Evolutionary conservation across 202 grass and related monocot species (phyloP).

Genomic region (Bolboschoenoplectus hybrid): DNA sequence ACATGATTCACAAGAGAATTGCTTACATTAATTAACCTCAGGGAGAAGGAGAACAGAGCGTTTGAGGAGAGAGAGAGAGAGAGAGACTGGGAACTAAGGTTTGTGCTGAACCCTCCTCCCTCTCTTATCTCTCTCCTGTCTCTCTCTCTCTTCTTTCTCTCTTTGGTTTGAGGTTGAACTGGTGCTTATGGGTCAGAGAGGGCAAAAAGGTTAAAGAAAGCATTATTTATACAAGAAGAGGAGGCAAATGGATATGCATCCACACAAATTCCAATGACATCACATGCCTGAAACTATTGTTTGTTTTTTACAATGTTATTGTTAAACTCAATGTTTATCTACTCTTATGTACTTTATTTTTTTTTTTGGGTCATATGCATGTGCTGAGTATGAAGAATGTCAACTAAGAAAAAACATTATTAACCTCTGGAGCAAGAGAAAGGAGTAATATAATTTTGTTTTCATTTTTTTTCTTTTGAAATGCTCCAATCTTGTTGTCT

Average conservation of each 20-base stretch:
- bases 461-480: no score
- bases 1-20: neutral
- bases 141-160: neutral
- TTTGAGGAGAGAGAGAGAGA: conserved; percentile 13
- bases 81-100: conserved; percentile 1
- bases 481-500: no score
- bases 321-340: neutral
- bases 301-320: neutral
- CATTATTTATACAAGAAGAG: neutral
- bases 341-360: no score
- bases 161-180: neutral
- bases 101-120: conserved; percentile 1
- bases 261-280: neutral
- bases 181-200: neutral
- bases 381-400: no score
- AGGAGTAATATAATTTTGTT: no score
- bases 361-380: no score
- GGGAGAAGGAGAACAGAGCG: neutral
- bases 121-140: neutral
- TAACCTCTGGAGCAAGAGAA: no score
- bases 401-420: no score
- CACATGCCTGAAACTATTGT: neutral
- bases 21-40: conserved; percentile 25
- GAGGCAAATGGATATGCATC: conserved; percentile 28
- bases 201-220: conserved; percentile 18